Base-by-base conservation (phyloP, 148 eudicot genomes). In the Chenopodium berlandieri region DNA sequence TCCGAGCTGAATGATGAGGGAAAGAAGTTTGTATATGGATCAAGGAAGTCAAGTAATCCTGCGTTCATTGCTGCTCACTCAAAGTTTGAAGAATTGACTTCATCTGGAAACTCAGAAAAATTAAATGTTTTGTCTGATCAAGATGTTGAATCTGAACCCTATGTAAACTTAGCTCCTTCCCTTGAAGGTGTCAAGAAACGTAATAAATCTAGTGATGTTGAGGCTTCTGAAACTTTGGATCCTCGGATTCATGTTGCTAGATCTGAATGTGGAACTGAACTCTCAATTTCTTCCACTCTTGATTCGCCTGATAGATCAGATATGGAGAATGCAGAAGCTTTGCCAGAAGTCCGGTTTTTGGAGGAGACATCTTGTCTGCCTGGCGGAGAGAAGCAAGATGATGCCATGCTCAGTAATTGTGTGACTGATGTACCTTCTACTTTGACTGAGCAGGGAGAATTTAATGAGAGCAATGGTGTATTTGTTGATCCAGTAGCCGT, bases 261-360 rank as follows among this genome's bases (percentile, higher is more conserved):
- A 58, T 95, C 97, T 65, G 96, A 95, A 77, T 93, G 94, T 83
- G 98, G 98, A 47, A 95, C 98, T 69, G 97, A 91, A 82, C 91
- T 93, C 79, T 95, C 98, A 78, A 84, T 93, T 79, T 80, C 97
- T 82, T 95, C 97, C 75, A 92, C 97, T 67, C 92, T 95, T 46
- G 98, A 95, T 87, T 93, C 98, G 47, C 97, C 92, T 60, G 94
- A 92, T 82, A 85, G 88, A 83, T 91, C 82, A 71, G 92, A 88
- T 67, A 81, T 83, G 48, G 94, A 83, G 78, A 85, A 60, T 76
- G 71, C 66, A 65, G 86, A 88, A 65, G 75, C 79, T 79, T 90
- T 85, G 78, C 88, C 50, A 44, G 87, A 87, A 75, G 64, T 74
- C 34, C 82, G 87, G 76, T 67, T 58, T 64, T 63, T 75, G n/a